Conservation (phyloP, 352 stramenopile species). For the Thalassiosira livingstoniorum region DNA sequence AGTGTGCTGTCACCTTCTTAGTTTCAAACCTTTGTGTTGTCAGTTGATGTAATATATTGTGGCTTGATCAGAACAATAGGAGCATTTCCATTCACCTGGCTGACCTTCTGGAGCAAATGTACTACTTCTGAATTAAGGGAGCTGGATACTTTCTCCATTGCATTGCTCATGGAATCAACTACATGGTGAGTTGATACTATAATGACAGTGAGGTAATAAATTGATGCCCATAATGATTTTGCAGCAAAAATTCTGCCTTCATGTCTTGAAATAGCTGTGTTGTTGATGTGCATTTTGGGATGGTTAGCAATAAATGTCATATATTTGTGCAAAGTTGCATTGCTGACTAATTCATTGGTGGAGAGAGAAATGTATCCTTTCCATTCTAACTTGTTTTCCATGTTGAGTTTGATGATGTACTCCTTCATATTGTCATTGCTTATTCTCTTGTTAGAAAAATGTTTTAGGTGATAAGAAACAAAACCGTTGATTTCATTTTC, state of each 20-base stretch:
- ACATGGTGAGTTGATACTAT: background rate
- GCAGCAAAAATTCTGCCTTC: too few relatives aligned
- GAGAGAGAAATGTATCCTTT: too few relatives aligned
- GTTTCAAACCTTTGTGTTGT: background rate
- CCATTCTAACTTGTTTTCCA: too few relatives aligned
- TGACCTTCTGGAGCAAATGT: conserved; percentile 4
- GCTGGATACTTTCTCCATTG: background rate
- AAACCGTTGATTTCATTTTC: background rate
- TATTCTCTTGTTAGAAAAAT: background rate
- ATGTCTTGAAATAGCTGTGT: too few relatives aligned
- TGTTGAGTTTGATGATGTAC: too few relatives aligned
- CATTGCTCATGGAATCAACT: background rate
- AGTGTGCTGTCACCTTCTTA: background rate
- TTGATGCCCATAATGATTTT: conserved; percentile 12
- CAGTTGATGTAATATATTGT: background rate
- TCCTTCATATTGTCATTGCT: background rate
- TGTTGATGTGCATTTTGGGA: too few relatives aligned
- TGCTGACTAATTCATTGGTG: too few relatives aligned
- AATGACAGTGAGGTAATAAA: background rate
- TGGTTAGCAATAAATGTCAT: too few relatives aligned
- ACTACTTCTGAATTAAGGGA: background rate
- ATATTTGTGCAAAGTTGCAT: too few relatives aligned
- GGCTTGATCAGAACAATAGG: background rate
- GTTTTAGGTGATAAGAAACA: background rate
- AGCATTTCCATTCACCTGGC: background rate